phyloP scores from a whole-genome alignment of 2,329 filamentous ascomycete species.

The Pseudocercospora fijiensis region DNA sequence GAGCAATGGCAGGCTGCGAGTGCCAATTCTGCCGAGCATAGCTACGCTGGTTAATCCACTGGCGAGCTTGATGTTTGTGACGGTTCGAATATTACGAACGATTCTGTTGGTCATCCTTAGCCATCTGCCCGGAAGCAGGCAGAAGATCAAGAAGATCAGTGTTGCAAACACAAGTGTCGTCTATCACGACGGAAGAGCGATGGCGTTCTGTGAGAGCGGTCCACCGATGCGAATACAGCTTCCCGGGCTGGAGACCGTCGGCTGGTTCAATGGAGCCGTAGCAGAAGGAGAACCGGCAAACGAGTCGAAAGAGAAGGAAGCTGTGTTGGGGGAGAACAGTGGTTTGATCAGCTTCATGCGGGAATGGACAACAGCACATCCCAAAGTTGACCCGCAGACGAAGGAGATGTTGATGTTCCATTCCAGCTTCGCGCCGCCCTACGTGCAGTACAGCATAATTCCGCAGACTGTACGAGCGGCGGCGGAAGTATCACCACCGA shows the following conservation, averaged over 20 bases:
- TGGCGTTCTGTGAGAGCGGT: constrained; percentile 70
- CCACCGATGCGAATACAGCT: constrained; percentile 66
- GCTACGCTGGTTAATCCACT: constrained; percentile 62
- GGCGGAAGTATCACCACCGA: background rate
- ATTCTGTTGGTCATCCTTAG: constrained; percentile 59
- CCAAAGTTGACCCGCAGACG: constrained; percentile 63
- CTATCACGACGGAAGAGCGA: constrained; percentile 66
- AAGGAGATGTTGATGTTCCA: constrained; percentile 69
- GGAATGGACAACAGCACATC: constrained; percentile 70
- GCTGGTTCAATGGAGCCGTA: constrained; percentile 64
- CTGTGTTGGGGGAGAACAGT: constrained; percentile 35
- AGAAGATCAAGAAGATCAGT: constrained; percentile 64
- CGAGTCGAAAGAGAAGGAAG: constrained; percentile 10
- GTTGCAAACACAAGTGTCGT: constrained; percentile 67
- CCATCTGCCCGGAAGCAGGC: constrained; percentile 56
- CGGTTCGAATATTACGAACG: constrained; percentile 56
- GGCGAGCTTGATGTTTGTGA: constrained; percentile 53
- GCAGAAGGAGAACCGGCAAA: constrained; percentile 54
- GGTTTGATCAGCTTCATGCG: constrained; percentile 62
- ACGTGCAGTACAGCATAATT: constrained; percentile 65
- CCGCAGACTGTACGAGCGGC: constrained; percentile 33
- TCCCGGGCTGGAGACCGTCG: constrained; percentile 65
- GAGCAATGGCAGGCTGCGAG: constrained; percentile 48
- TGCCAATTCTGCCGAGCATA: constrained; percentile 66
- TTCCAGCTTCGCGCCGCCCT: constrained; percentile 63